These are phyloP conservation scores for Flueggea neowawraea DNA, from an alignment of 441 rosid species.

Conservation along the genomic window DNA sequence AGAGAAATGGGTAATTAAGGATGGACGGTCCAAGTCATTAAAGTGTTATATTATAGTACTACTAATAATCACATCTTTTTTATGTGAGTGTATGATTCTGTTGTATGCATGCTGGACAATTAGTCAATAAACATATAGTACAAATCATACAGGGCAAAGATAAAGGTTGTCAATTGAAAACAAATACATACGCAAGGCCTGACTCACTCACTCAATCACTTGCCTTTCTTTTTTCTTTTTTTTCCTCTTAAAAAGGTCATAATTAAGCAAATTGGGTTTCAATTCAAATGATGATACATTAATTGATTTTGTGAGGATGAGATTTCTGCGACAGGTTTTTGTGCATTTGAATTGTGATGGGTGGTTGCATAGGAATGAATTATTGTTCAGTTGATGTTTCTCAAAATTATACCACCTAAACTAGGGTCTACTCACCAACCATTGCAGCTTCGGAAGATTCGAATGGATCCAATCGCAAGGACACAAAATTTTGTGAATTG, in stretches of 20 bases:
- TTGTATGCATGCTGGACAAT: not conserved
- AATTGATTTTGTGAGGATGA: not conserved
- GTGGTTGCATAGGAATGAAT: not conserved
- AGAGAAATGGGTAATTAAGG: not conserved
- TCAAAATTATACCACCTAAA: constrained; percentile 12
- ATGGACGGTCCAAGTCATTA: not conserved
- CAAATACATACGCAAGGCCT: not conserved
- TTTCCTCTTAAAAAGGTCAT: too few relatives aligned
- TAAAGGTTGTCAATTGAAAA: not conserved
- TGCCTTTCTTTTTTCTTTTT: too few relatives aligned
- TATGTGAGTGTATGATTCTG: not conserved
- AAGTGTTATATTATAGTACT: not conserved
- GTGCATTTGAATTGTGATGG: not conserved
- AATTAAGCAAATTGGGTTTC: not conserved
- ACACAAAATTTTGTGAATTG: not conserved
- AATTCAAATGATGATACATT: not conserved
- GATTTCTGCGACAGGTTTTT: not conserved
- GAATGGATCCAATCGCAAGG: not conserved
- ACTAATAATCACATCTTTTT: not conserved
- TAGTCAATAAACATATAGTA: not conserved
- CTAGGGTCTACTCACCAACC: constrained; percentile 10
- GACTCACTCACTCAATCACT: not conserved
- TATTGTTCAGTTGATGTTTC: not conserved
- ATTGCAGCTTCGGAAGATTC: constrained; percentile 2
- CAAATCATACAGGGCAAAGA: not conserved